These are phyloP conservation scores for Piper betle DNA, from an alignment of 164 flowering plant genomes.

Conservation along the genomic window DNA sequence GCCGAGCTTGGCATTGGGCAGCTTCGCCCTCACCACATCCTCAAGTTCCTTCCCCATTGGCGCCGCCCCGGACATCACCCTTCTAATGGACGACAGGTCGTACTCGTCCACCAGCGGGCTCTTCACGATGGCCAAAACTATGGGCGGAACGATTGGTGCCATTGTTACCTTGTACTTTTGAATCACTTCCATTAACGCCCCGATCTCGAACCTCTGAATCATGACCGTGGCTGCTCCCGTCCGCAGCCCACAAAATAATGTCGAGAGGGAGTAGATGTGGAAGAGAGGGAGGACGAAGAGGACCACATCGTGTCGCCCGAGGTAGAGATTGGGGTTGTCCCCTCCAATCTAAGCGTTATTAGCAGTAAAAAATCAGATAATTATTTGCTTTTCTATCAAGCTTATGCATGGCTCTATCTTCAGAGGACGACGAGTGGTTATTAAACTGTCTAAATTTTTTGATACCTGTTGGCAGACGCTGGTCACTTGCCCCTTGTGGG, in stretches of 20 bases:
- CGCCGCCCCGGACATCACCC: conserved; percentile 69
- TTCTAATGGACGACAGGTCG: conserved; percentile 63
- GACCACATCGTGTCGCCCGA: conserved; percentile 53
- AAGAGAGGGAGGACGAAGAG: conserved; percentile 73
- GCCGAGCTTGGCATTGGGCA: conserved; percentile 76
- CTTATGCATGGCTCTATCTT: no score
- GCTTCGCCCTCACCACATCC: conserved; percentile 48
- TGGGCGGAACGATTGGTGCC: conserved; percentile 81
- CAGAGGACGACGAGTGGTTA: no score
- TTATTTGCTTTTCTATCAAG: no score
- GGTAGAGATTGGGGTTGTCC: conserved; percentile 71
- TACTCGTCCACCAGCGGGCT: conserved; percentile 41
- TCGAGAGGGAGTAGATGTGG: conserved; percentile 73
- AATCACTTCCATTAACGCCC: conserved; percentile 39
- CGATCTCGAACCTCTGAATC: conserved; percentile 68
- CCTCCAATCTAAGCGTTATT: no score
- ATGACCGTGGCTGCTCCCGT: conserved; percentile 73
- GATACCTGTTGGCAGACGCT: conserved; percentile 91
- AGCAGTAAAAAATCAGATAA: no score
- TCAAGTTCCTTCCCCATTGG: conserved; percentile 93
- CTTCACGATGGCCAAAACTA: conserved; percentile 64
- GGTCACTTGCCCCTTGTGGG: conserved; percentile 60
- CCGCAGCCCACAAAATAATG: conserved; percentile 56
- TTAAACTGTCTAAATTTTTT: no score
- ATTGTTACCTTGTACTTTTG: conserved; percentile 53